phyloP scores from a whole-genome alignment of 176 grass and related monocot species.

The Zea luxurians region DNA sequence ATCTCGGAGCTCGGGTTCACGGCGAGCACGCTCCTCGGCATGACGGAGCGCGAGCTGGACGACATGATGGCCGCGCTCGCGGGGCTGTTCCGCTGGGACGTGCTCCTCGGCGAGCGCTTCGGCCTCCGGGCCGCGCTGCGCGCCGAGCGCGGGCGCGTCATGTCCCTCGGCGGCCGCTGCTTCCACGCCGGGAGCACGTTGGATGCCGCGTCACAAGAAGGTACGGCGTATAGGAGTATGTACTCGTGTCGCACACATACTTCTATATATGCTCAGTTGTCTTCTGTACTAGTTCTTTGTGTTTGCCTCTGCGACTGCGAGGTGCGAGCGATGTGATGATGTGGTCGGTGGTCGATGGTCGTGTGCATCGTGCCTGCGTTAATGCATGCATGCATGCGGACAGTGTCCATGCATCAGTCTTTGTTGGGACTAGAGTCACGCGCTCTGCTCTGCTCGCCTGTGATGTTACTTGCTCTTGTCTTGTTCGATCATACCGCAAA shows the following conservation, averaged over 20 bases:
- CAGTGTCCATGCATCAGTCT: no score
- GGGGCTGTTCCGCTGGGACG: constrained; percentile 86
- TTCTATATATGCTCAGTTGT: no score
- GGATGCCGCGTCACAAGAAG: constrained; percentile 81
- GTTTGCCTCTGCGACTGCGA: no score
- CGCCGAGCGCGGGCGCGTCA: constrained; percentile 72
- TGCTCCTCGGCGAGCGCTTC: constrained; percentile 92
- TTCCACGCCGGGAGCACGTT: constrained; percentile 46
- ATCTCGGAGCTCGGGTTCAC: constrained; percentile 66
- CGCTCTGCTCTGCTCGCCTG: neutral
- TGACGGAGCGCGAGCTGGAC: constrained; percentile 94
- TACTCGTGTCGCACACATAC: no score
- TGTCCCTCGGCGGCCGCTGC: constrained; percentile 30
- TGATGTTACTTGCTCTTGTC: neutral
- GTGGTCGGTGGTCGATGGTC: neutral
- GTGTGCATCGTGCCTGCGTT: neutral
- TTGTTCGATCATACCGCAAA: neutral
- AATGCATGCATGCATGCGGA: neutral
- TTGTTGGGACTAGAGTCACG: no score
- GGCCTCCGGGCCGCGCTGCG: constrained; percentile 82
- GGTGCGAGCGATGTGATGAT: no score
- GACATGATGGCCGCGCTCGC: constrained; percentile 92
- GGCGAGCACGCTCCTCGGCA: constrained; percentile 52
- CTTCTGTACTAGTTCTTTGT: no score
- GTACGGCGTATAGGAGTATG: constrained; percentile 19